Evolutionary conservation across 1,284 basidiomycete genomes (phyloP), one percentile per base, ranked within the genome.

Genomic region (Porodaedalea pini): DNA sequence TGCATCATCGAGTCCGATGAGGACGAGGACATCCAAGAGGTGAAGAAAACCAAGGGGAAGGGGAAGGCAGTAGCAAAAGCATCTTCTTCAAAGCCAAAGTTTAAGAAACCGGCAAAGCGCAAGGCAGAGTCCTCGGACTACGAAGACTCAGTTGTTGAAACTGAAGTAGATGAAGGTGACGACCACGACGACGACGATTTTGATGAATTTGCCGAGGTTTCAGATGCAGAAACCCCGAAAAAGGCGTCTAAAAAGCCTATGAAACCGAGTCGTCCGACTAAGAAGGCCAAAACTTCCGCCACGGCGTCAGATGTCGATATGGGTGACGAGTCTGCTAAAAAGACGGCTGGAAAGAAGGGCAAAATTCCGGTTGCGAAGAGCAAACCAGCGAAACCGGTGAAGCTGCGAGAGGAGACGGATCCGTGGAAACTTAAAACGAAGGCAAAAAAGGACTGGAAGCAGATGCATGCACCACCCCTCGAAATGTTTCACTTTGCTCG

Each of bases 401-500:
- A 84, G 67, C 72, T 73, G 45, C 80, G 88, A 34, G 79, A 84
- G 40, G 81, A 86, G 49, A 79, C 74, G 27, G 92, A 94, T 66
- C 90, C 89, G 2, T 95, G 92, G 93, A 85, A 84, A 59, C 81
- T 96, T 4, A 77, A 78, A 36, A 81, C 81, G 2, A 71, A 76
- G 5, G 70, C 75, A 0, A 77, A 80, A 65, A 78, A 77, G 54
- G 85, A 96, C 65, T 95, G 86, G 86, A 86, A 77, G 23, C 73
- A 85, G 65, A 88, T 95, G 84, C 79, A 82, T 47, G 81, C 84
- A 0, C 93, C 94, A 0, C 87, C 93, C 11, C 73, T 97, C 51
- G 92, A 96, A 71, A 90, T 94, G 79, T 97, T 98, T 80, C 82
- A 92, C 70, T 96, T 91, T 69, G 78, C 90, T 5, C 87, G 94